Evolutionary conservation across 148 eudicot species (phyloP).

Genomic region (Rhododendron kiyosumense): DNA sequence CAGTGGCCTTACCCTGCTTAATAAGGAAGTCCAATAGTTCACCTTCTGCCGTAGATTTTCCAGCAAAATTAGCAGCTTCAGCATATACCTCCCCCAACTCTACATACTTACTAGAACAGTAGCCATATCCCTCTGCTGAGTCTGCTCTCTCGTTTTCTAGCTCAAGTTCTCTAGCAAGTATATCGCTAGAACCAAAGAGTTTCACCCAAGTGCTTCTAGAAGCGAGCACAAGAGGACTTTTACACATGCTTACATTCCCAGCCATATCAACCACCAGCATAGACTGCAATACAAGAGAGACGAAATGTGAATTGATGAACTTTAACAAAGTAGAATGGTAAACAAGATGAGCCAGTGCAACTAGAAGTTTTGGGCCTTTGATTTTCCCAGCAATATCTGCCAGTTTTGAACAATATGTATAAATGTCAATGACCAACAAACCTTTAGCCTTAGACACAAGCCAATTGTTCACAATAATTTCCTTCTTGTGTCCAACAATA

Average conservation of each 20-base stretch:
- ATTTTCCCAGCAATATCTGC: not conserved
- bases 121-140: not conserved
- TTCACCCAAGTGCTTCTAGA: conserved; percentile 30
- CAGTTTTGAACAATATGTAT: conserved; percentile 17
- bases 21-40: conserved; percentile 6
- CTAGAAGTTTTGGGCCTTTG: conserved; percentile 3
- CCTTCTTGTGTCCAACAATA: not conserved
- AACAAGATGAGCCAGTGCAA: conserved; percentile 31
- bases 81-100: conserved; percentile 32
- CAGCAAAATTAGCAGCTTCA: conserved; percentile 11
- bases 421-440: conserved; percentile 1
- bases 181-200: conserved; percentile 26
- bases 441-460: not conserved
- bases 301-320: conserved; percentile 5
- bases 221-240: conserved; percentile 20
- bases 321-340: conserved; percentile 22
- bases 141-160: not conserved
- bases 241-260: conserved; percentile 8
- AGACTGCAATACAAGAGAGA: conserved; percentile 1
- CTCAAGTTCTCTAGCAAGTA: not conserved
- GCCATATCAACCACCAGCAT: conserved; percentile 31
- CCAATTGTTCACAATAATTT: conserved; percentile 6
- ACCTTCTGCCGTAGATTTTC: conserved; percentile 2
- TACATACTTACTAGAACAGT: not conserved
- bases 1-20: conserved; percentile 3